Conservation (phyloP, 331 rosid genomes). For the Prunus yedoensis region DNA sequence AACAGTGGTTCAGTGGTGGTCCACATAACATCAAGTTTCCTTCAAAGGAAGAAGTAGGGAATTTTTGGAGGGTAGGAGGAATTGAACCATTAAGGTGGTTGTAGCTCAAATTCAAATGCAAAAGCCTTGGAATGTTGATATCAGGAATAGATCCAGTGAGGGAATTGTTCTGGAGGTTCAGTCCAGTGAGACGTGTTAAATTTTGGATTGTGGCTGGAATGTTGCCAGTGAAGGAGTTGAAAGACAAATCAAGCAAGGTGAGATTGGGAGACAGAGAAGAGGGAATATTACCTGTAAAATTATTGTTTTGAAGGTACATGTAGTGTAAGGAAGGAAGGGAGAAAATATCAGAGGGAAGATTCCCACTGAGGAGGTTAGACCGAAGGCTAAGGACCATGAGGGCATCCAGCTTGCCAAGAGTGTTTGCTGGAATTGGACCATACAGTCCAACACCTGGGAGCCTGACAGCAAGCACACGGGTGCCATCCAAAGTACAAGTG, state of each 20-base stretch:
- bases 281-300: constrained; percentile 64
- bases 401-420: constrained; percentile 63
- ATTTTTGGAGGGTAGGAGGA: constrained; percentile 54
- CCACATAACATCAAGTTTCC: constrained; percentile 79
- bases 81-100: constrained; percentile 71
- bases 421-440: constrained; percentile 69
- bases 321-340: constrained; percentile 64
- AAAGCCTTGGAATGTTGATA: constrained; percentile 49
- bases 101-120: constrained; percentile 69
- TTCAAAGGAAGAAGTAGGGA: constrained; percentile 58
- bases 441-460: constrained; percentile 69
- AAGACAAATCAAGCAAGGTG: constrained; percentile 63
- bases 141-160: constrained; percentile 68
- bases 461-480: constrained; percentile 56
- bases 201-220: constrained; percentile 56
- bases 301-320: constrained; percentile 63
- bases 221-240: constrained; percentile 64
- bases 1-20: constrained; percentile 56
- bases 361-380: constrained; percentile 64
- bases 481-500: constrained; percentile 48
- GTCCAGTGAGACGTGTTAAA: constrained; percentile 45
- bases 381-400: constrained; percentile 73
- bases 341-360: constrained; percentile 62
- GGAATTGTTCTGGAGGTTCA: constrained; percentile 69
- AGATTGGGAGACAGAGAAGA: constrained; percentile 48